phyloP scores from a whole-genome alignment of 208 protist species.

The Trypanosoma scelopori region DNA sequence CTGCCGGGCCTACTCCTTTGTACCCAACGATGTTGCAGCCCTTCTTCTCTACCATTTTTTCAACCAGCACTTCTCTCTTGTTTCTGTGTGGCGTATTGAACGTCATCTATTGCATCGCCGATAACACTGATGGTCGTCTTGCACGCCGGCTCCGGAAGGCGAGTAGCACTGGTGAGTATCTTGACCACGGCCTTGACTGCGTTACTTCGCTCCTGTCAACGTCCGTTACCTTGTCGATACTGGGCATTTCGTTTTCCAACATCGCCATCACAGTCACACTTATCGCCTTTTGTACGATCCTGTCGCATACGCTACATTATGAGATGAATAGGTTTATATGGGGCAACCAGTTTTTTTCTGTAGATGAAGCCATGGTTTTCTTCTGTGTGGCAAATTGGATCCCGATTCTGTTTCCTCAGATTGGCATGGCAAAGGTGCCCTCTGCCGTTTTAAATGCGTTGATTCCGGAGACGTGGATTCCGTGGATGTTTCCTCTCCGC shows the following conservation, averaged over 20 bases:
- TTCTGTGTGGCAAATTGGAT: constrained; percentile 79
- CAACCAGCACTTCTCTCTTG: constrained; percentile 41
- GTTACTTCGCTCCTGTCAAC: constrained; percentile 87
- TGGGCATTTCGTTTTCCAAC: constrained; percentile 69
- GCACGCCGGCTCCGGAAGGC: constrained; percentile 73
- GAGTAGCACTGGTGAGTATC: constrained; percentile 88
- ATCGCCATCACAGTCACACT: constrained; percentile 61
- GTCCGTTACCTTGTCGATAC: constrained; percentile 47
- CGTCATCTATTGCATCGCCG: constrained; percentile 82
- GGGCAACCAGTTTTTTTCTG: constrained; percentile 82
- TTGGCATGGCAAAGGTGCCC: constrained; percentile 40
- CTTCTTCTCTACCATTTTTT: constrained; percentile 32
- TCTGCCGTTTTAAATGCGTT: constrained; percentile 21
- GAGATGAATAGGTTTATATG: constrained; percentile 84
- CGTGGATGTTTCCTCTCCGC: constrained; percentile 20
- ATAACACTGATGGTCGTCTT: constrained; percentile 91
- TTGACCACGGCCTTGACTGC: constrained; percentile 91
- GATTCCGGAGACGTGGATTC: constrained; percentile 23
- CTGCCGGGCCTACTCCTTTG: constrained; percentile 35
- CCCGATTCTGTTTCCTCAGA: constrained; percentile 48
- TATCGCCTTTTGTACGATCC: constrained; percentile 66
- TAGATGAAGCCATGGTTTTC: constrained; percentile 91
- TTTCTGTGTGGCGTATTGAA: constrained; percentile 74
- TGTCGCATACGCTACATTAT: constrained; percentile 86
- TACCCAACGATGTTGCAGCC: constrained; percentile 43